Evolutionary conservation across 352 stramenopile genomes (phyloP).

Genomic region (Phytophthora colocasiae): DNA sequence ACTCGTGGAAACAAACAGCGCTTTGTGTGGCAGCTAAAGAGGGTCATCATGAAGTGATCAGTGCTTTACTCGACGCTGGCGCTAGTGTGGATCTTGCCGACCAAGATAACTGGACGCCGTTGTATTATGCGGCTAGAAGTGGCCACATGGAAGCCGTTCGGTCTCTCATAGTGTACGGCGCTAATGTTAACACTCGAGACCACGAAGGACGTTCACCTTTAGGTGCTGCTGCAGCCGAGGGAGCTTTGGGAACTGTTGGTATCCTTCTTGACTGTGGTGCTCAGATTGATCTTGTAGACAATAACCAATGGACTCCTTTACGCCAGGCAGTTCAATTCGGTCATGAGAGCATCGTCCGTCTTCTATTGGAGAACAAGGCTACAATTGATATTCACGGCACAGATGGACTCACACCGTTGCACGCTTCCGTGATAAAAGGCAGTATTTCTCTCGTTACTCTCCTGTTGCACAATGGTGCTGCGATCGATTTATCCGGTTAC

Average conservation of each 20-base stretch:
- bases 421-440: background rate
- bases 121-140: background rate
- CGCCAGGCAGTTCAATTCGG: background rate
- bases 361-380: background rate
- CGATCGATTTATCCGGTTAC: background rate
- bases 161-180: background rate
- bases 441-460: background rate
- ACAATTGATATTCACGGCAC: background rate
- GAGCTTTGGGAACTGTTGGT: background rate
- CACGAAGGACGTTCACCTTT: background rate
- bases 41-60: background rate
- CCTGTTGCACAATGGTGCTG: background rate
- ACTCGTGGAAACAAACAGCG: background rate
- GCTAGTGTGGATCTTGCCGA: slow-evolving; percentile 3
- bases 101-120: background rate
- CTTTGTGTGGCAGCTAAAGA: slow-evolving; percentile 2
- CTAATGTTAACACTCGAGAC: background rate
- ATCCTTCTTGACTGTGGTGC: slow-evolving; percentile 1
- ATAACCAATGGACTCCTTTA: background rate
- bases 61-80: background rate
- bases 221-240: background rate
- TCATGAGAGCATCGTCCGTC: background rate
- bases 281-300: background rate
- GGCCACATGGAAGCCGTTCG: background rate
- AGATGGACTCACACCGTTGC: background rate